Evolutionary conservation across 176 grass and related monocot genomes (phyloP).

Genomic region (Triticum dicoccoides): DNA sequence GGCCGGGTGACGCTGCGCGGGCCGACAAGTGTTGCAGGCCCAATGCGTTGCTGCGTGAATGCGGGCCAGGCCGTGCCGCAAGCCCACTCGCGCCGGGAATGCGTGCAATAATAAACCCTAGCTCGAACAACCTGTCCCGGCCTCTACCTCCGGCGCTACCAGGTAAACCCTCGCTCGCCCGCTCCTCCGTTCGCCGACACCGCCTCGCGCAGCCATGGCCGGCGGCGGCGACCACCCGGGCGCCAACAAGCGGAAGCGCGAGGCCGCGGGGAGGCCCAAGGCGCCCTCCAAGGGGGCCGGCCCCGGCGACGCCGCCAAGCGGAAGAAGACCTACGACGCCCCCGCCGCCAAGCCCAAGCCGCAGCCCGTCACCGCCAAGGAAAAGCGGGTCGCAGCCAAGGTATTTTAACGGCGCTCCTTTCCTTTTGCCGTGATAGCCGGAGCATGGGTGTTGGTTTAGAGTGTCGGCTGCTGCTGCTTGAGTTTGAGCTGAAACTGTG

Average conservation of each 20-base stretch:
- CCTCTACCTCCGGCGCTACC: not conserved
- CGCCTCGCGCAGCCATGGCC: not conserved
- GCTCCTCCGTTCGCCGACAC: not conserved
- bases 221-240: constrained; percentile 12
- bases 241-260: constrained; percentile 55
- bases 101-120: not conserved
- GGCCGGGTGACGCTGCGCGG: too few species aligned
- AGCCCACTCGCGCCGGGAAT: not conserved
- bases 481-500: constrained; percentile 8
- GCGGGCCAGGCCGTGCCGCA: not conserved
- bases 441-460: too few species aligned
- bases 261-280: constrained; percentile 16
- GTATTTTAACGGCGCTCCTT: not conserved
- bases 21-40: too few species aligned
- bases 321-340: constrained; percentile 24
- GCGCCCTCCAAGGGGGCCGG: not conserved
- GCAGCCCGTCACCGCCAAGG: constrained; percentile 38
- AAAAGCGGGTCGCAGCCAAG: constrained; percentile 66
- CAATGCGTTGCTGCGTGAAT: too few species aligned
- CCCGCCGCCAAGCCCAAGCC: not conserved
- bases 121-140: too few species aligned
- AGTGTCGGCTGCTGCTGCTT: not conserved
- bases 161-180: not conserved
- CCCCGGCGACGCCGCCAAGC: not conserved
- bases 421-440: too few species aligned